phyloP scores from a whole-genome alignment of 2,329 filamentous ascomycete genomes.

The Tympanopsis confertula region DNA sequence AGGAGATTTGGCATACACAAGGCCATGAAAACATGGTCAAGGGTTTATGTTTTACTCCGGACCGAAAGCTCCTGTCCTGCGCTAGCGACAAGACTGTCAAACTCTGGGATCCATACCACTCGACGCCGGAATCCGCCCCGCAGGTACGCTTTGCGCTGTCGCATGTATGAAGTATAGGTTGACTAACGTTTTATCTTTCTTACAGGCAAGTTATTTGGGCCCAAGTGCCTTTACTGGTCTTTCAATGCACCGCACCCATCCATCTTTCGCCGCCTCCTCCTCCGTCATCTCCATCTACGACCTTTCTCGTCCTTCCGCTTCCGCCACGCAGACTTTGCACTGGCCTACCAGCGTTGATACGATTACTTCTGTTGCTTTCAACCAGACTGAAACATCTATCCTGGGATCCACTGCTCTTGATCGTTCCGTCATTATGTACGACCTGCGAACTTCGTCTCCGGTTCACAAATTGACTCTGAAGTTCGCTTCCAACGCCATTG shows the following conservation, averaged over 20 bases:
- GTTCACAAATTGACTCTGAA: slow-evolving; percentile 71
- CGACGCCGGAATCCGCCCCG: slow-evolving; percentile 55
- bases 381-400: slow-evolving; percentile 85
- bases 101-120: slow-evolving; percentile 80
- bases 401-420: slow-evolving; percentile 78
- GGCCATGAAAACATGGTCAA: slow-evolving; percentile 93
- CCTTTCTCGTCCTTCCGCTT: slow-evolving; percentile 66
- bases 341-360: slow-evolving; percentile 89
- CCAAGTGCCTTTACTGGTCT: slow-evolving; percentile 71
- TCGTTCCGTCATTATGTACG: slow-evolving; percentile 79
- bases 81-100: slow-evolving; percentile 80
- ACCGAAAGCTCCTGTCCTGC: slow-evolving; percentile 76
- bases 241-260: slow-evolving; percentile 68
- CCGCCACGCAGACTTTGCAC: slow-evolving; percentile 62
- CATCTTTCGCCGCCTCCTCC: slow-evolving; percentile 63
- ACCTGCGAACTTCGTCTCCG: slow-evolving; percentile 75
- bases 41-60: slow-evolving; percentile 77
- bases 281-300: slow-evolving; percentile 85
- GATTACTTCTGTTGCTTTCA: slow-evolving; percentile 79
- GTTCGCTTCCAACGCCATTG: slow-evolving; percentile 71
- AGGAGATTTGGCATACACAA: slow-evolving; percentile 65
- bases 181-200: too few relatives aligned
- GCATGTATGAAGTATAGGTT: too few relatives aligned
- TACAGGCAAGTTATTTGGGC: slow-evolving; percentile 74
- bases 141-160: too few relatives aligned